Percentiles rank a stretch among this genome's conserved stretches.
Conservation (phyloP, 805 yeast species). For the Myxozyma mucilagina region DNA sequence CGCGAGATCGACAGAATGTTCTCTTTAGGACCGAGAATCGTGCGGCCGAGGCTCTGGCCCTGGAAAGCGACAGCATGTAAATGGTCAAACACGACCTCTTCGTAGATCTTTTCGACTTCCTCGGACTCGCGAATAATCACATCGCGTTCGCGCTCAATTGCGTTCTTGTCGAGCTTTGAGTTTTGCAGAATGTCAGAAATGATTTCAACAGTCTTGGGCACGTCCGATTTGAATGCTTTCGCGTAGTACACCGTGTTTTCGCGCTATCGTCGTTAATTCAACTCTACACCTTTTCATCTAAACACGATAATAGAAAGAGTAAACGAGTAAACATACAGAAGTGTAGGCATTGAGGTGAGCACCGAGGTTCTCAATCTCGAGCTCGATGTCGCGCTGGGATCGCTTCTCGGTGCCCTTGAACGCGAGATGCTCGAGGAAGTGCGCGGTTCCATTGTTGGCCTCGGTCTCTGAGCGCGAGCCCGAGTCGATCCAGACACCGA, state of each 20-base stretch:
- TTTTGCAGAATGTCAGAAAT: constrained; percentile 85
- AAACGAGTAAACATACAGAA: constrained; percentile 43
- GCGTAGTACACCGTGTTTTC: constrained; percentile 98
- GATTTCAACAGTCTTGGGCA: constrained; percentile 83
- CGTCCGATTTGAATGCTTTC: constrained; percentile 75
- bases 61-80: constrained; percentile 88
- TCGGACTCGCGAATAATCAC: constrained; percentile 95
- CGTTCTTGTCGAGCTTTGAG: constrained; percentile 75
- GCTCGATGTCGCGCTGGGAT: constrained; percentile 77
- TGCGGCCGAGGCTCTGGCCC: constrained; percentile 92
- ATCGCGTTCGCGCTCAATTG: constrained; percentile 93
- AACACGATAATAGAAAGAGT: not conserved
- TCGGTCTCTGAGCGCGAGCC: constrained; percentile 94
- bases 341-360: constrained; percentile 98
- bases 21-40: constrained; percentile 91
- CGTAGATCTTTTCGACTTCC: constrained; percentile 97
- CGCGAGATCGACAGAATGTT: constrained; percentile 79
- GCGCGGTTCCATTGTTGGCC: constrained; percentile 92
- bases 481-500: constrained; percentile 98
- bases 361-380: constrained; percentile 94
- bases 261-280: constrained; percentile 43
- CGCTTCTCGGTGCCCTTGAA: constrained; percentile 89
- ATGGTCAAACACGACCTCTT: constrained; percentile 96
- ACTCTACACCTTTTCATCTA: not conserved
- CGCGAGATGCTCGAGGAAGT: constrained; percentile 92